Conservation (phyloP, 1,139 yeast species). For the Debaryomyces robertsiae region DNA sequence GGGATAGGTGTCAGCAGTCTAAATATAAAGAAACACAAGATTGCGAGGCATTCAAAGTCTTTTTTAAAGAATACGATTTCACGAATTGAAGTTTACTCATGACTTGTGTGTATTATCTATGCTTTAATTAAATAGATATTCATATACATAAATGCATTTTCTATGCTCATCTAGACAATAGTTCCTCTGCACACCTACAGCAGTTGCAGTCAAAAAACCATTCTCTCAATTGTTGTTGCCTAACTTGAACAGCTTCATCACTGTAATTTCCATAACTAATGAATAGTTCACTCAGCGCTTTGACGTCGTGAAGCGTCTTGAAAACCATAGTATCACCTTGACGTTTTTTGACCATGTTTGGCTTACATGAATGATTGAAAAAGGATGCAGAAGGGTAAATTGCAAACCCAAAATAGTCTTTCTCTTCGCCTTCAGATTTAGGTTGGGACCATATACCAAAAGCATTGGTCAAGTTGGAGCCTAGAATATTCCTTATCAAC, state of each 20-base stretch:
- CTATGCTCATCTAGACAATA: not conserved
- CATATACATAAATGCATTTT: not conserved
- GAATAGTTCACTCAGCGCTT: conserved; percentile 54
- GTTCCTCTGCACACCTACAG: conserved; percentile 36
- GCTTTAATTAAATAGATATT: conserved; percentile 1
- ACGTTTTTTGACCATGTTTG: conserved; percentile 44
- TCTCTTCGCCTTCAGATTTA: conserved; percentile 41
- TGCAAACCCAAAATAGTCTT: conserved; percentile 69
- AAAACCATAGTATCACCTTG: conserved; percentile 25
- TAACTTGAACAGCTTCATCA: conserved; percentile 40
- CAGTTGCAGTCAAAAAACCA: conserved; percentile 71
- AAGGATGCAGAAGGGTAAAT: conserved; percentile 68
- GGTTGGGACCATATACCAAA: conserved; percentile 69
- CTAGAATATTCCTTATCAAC: conserved; percentile 52
- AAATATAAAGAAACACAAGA: conserved; percentile 60
- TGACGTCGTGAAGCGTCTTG: conserved; percentile 31
- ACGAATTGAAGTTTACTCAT: conserved; percentile 16
- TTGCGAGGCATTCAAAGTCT: conserved; percentile 56
- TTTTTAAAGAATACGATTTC: conserved; percentile 50
- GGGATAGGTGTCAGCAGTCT: conserved; percentile 75
- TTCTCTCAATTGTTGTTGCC: conserved; percentile 48
- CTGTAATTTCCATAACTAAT: conserved; percentile 63
- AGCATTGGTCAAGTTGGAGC: conserved; percentile 70
- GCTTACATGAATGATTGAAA: conserved; percentile 68
- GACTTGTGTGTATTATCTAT: too few relatives aligned